Evolutionary conservation across 805 yeast genomes (phyloP).

Genomic region (Pichia cabralensis): DNA sequence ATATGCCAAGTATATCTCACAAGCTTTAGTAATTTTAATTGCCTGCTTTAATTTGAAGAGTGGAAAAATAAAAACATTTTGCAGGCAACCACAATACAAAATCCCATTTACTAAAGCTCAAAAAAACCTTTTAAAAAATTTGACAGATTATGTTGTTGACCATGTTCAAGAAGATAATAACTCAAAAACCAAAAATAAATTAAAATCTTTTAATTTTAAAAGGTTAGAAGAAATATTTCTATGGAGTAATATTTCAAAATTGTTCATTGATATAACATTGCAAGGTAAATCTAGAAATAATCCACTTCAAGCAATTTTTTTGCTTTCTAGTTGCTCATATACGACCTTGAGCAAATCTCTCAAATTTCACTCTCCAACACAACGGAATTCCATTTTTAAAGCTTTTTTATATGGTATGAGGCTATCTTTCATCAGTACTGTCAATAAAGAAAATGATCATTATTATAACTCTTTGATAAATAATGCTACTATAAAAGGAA

Average conservation of each 20-base stretch:
- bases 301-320: conserved; percentile 3
- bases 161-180: no score
- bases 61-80: neutral
- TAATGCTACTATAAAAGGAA: conserved; percentile 4
- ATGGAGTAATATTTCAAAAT: conserved; percentile 1
- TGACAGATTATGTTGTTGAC: neutral
- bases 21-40: conserved; percentile 1
- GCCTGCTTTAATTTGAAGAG: conserved; percentile 1
- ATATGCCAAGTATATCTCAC: conserved; percentile 2
- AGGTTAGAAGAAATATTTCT: neutral
- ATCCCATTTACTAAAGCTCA: neutral
- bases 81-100: conserved; percentile 1
- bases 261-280: conserved; percentile 1
- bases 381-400: conserved; percentile 2
- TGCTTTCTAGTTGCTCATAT: conserved; percentile 1
- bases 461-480: neutral
- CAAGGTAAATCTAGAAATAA: neutral
- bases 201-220: neutral
- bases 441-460: conserved; percentile 1
- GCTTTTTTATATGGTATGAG: conserved; percentile 4
- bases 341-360: neutral
- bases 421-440: conserved; percentile 1
- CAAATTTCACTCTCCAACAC: conserved; percentile 2
- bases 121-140: neutral
- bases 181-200: neutral